Percentiles rank a stretch among this genome's conserved stretches.
These are phyloP conservation scores for Lagenaria siceraria DNA, from an alignment of 306 rosid genomes.

Conservation along the genomic window DNA sequence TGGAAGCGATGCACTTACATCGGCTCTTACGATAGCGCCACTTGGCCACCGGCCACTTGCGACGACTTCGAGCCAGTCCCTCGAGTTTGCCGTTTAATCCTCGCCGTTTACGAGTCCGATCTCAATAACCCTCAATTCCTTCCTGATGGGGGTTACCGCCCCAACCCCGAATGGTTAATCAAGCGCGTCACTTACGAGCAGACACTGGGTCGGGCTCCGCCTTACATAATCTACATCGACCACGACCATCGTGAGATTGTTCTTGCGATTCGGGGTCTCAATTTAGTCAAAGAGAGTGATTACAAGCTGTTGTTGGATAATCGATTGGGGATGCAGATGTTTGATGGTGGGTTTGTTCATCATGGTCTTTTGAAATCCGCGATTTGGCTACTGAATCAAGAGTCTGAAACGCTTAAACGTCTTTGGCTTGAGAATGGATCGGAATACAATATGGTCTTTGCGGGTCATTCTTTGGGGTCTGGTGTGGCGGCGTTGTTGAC, in stretches of 20 bases:
- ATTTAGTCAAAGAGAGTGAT: constrained; percentile 56
- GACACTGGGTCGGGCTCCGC: constrained; percentile 52
- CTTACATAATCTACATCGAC: constrained; percentile 69
- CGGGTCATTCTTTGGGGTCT: constrained; percentile 81
- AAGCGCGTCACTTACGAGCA: constrained; percentile 49
- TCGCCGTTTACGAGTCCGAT: constrained; percentile 76
- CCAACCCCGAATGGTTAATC: constrained; percentile 50
- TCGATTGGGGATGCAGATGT: constrained; percentile 63
- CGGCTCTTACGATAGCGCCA: constrained; percentile 72
- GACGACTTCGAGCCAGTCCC: constrained; percentile 66
- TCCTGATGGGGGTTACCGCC: constrained; percentile 39
- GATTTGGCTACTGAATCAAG: constrained; percentile 57
- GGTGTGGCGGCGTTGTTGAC: constrained; percentile 78
- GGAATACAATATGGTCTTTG: constrained; percentile 54
- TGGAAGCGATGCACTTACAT: constrained; percentile 92
- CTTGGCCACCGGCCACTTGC: constrained; percentile 57
- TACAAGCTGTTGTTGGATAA: constrained; percentile 56
- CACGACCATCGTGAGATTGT: constrained; percentile 59
- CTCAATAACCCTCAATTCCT: constrained; percentile 23
- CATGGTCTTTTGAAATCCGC: constrained; percentile 77
- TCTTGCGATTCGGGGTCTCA: constrained; percentile 71
- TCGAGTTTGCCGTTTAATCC: constrained; percentile 64
- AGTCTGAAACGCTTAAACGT: constrained; percentile 51
- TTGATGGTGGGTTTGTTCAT: constrained; percentile 85
- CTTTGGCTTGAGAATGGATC: constrained; percentile 62